These are phyloP conservation scores for Cornus suecica DNA, from an alignment of 148 eudicot genomes.

Conservation along the genomic window DNA sequence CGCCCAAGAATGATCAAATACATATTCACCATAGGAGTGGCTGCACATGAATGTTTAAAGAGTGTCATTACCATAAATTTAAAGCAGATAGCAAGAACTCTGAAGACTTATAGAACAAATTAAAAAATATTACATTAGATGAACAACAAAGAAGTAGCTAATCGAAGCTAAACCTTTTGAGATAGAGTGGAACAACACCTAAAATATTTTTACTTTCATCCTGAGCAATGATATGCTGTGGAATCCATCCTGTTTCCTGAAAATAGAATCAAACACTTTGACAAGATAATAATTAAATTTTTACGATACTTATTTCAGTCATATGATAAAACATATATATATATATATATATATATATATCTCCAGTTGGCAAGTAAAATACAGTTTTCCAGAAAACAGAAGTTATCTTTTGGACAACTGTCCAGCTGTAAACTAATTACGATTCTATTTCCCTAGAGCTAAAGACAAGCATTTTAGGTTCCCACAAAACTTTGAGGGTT, in stretches of 20 bases:
- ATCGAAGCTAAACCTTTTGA: slow-evolving; percentile 74
- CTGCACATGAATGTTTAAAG: slow-evolving; percentile 43
- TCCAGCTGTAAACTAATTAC: neutral
- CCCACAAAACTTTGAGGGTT: neutral
- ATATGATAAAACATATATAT: neutral
- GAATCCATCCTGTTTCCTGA: slow-evolving; percentile 95
- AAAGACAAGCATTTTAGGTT: neutral
- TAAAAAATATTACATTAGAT: neutral
- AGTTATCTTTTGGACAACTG: neutral
- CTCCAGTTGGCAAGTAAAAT: neutral
- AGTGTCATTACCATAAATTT: slow-evolving; percentile 9
- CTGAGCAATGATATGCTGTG: slow-evolving; percentile 71
- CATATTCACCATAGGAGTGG: slow-evolving; percentile 97
- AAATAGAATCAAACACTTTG: slow-evolving; percentile 19
- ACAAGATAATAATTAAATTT: neutral
- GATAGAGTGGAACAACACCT: slow-evolving; percentile 86
- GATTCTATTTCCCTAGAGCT: neutral
- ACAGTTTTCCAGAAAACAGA: neutral
- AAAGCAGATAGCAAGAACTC: neutral
- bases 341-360: no score
- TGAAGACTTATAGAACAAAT: neutral
- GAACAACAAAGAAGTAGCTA: slow-evolving; percentile 5
- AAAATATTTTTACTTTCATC: slow-evolving; percentile 64
- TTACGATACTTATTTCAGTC: neutral
- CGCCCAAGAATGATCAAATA: slow-evolving; percentile 98